Percentiles rank a stretch among this genome's conserved stretches.
Conservation (phyloP, 768 basidiomycete genomes). For the Myochromella boudieri region DNA sequence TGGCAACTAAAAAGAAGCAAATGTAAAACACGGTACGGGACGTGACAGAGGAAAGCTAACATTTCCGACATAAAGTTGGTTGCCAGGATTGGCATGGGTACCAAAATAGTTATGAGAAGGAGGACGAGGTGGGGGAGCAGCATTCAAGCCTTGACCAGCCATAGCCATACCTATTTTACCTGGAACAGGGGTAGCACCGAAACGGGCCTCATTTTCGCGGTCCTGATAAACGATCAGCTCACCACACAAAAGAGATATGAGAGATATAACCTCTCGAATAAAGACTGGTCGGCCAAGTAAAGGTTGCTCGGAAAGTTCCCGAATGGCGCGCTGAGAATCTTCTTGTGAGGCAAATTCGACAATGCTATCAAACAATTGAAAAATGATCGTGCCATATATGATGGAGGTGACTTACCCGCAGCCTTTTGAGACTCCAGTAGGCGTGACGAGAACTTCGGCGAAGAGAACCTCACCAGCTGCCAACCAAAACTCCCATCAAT, state of each 20-base stretch:
- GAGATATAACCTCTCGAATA: slow-evolving; percentile 79
- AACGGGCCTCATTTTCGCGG: slow-evolving; percentile 93
- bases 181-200: slow-evolving; percentile 92
- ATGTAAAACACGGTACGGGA: slow-evolving; percentile 3
- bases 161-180: slow-evolving; percentile 96
- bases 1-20: slow-evolving; percentile 60
- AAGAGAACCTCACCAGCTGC: slow-evolving; percentile 99
- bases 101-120: slow-evolving; percentile 77
- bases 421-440: slow-evolving; percentile 95
- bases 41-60: slow-evolving; percentile 41
- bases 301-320: slow-evolving; percentile 84
- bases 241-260: not conserved
- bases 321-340: slow-evolving; percentile 86
- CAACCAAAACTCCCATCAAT: slow-evolving; percentile 93
- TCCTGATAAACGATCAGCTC: slow-evolving; percentile 53
- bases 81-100: slow-evolving; percentile 67
- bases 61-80: slow-evolving; percentile 91
- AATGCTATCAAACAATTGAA: slow-evolving; percentile 55
- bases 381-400: slow-evolving; percentile 11
- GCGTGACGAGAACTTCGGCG: slow-evolving; percentile 98
- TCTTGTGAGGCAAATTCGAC: slow-evolving; percentile 93
- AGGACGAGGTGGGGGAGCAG: slow-evolving; percentile 80
- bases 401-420: slow-evolving; percentile 78
- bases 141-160: slow-evolving; percentile 85
- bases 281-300: slow-evolving; percentile 95